These are phyloP conservation scores for Candida nitratophila DNA, from an alignment of 805 yeast genomes.

Conservation along the genomic window DNA sequence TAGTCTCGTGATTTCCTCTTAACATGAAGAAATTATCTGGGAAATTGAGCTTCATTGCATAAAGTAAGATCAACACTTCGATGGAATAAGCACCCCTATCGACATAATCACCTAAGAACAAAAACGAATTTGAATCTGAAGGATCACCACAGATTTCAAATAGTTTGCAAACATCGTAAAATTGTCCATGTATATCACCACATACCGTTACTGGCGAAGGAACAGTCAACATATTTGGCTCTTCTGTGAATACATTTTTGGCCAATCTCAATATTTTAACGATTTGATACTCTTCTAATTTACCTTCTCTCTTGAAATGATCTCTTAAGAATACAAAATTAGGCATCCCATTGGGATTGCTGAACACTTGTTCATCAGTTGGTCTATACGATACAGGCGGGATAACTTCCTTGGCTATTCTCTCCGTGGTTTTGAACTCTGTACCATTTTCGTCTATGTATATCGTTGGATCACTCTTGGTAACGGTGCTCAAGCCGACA, in stretches of 20 bases:
- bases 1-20: conserved; percentile 93
- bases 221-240: conserved; percentile 73
- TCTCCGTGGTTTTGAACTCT: conserved; percentile 44
- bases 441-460: conserved; percentile 55
- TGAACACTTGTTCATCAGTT: conserved; percentile 59
- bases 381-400: conserved; percentile 67
- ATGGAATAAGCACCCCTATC: conserved; percentile 90
- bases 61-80: conserved; percentile 71
- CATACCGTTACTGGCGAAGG: conserved; percentile 94
- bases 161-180: conserved; percentile 78
- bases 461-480: conserved; percentile 29
- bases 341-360: conserved; percentile 55
- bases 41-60: conserved; percentile 70
- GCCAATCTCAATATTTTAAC: conserved; percentile 59
- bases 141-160: conserved; percentile 95
- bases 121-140: conserved; percentile 52
- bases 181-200: conserved; percentile 98
- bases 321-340: conserved; percentile 61
- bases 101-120: conserved; percentile 90
- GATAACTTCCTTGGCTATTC: conserved; percentile 49
- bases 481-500: conserved; percentile 4
- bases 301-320: conserved; percentile 78
- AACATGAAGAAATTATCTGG: conserved; percentile 72
- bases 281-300: conserved; percentile 67
- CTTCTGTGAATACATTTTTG: conserved; percentile 51